phyloP scores from a whole-genome alignment of 2,329 filamentous ascomycete genomes.

The Pseudogymnoascus sp. region DNA sequence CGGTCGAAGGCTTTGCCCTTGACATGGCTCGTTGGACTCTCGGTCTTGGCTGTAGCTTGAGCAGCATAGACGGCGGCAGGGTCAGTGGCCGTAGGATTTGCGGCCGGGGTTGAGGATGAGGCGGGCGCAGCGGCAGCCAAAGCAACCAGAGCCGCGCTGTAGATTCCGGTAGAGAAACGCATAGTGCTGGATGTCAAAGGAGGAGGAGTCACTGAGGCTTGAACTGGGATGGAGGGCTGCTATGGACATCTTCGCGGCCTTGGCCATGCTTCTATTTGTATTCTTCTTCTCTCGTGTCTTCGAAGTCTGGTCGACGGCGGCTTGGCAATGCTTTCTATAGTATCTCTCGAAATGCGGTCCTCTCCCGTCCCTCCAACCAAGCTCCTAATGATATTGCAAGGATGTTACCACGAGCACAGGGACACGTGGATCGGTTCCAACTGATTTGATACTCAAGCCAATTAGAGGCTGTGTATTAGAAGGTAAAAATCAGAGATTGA shows the following conservation, averaged over 20 bases:
- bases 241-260: neutral
- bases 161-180: conserved; percentile 19
- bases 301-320: neutral
- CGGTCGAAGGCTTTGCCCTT: conserved; percentile 66
- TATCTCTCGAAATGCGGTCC: neutral
- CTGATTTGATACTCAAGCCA: neutral
- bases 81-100: conserved; percentile 39
- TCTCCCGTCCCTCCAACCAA: neutral
- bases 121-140: conserved; percentile 20
- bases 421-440: neutral
- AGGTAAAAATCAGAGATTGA: neutral
- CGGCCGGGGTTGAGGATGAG: conserved; percentile 11
- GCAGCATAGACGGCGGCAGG: conserved; percentile 43
- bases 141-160: conserved; percentile 21
- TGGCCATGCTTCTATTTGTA: neutral
- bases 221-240: neutral
- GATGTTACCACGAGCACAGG: neutral
- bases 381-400: neutral
- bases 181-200: conserved; percentile 17
- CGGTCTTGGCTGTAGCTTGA: conserved; percentile 50
- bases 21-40: conserved; percentile 53
- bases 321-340: neutral
- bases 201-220: neutral
- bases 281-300: neutral
- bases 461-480: neutral